Evolutionary conservation across 192 early-diverging fungal genomes (phyloP), one percentile per base, ranked within the genome.

Genomic region (Backusella mclennaniae): DNA sequence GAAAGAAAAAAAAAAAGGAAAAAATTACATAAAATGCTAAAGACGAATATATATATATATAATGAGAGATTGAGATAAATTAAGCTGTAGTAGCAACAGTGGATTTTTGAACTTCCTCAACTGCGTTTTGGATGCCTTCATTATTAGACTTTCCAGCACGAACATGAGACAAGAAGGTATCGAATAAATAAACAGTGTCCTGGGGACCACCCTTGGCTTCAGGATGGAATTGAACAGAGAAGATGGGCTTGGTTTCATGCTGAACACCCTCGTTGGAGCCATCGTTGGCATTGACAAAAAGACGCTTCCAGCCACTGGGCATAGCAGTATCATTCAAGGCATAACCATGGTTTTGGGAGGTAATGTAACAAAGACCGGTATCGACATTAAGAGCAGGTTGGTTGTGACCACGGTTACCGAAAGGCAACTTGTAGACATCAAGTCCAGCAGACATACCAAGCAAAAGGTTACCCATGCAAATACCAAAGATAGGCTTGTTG

Each of bases 341-440:
- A 72, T 93, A 95, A 36, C 96, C 96, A 83, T 98, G 96, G 84
- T 98, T 98, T 88, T 98, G 96, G 15, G 94, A 96, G 3, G 96
- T 98, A 78, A 98, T 98, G 26, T 92, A 89, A 84, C 96, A 97
- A 73, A 87, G 88, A 56, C 92, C 90, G 41, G 84, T 87, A 67
- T 89, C 87, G 76, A 95, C 86, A 76, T 96, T 88, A 69, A 96
- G 81, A 44, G 93, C 93, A 35, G 96, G 96, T 85, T 96, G 95
- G 87, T 98, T 98, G 85, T 98, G 96, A 66, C 95, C 96, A 76
- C 96, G 95, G 90, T 98, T 98, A 53, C 96, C 96, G 72, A 92
- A 98, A 66, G 90, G 92, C 33, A 98, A 85, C 85, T 98, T 98
- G 89, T 95, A 96, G 0, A 89, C 85, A 29, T 92, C 82, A 66